phyloP scores from a whole-genome alignment of 139 green algal species.

The Desmodesmus armatus region DNA sequence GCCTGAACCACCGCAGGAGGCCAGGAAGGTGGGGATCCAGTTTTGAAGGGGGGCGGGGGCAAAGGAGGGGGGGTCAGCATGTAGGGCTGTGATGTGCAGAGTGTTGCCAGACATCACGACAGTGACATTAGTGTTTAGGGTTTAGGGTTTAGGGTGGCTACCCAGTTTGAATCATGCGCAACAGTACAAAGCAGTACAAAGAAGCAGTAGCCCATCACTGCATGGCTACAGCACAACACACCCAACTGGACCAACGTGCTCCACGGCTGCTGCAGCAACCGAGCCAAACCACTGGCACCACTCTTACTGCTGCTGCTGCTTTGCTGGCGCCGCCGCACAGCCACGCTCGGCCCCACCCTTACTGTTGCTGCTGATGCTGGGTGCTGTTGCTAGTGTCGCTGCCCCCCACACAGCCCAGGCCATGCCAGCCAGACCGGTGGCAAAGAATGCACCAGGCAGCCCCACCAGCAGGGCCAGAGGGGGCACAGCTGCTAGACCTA shows the following conservation, averaged over 20 bases:
- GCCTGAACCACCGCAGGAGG: constrained; percentile 63
- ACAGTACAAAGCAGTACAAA: constrained; percentile 74
- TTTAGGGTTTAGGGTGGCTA: too few species aligned
- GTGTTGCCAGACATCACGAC: too few species aligned
- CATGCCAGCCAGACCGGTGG: constrained; percentile 11
- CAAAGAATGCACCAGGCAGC: constrained; percentile 16
- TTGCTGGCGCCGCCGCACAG: too few species aligned
- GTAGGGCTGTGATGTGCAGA: too few species aligned
- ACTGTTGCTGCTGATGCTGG: constrained; percentile 43
- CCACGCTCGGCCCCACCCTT: too few species aligned
- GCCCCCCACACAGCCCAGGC: constrained; percentile 19
- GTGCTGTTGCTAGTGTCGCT: not conserved
- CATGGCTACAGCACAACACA: constrained; percentile 66
- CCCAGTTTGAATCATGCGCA: too few species aligned
- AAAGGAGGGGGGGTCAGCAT: too few species aligned
- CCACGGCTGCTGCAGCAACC: not conserved
- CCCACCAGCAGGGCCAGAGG: constrained; percentile 11
- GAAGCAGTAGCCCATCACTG: constrained; percentile 74
- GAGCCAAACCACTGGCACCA: not conserved
- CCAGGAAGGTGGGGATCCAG: constrained; percentile 75
- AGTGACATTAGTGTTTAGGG: too few species aligned
- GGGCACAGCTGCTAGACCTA: constrained; percentile 13
- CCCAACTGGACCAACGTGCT: constrained; percentile 51
- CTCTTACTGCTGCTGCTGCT: constrained; percentile 7
- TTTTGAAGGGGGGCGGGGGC: too few species aligned